Conservation (phyloP, 345 rosid species). For the Aquilaria malaccensis region DNA sequence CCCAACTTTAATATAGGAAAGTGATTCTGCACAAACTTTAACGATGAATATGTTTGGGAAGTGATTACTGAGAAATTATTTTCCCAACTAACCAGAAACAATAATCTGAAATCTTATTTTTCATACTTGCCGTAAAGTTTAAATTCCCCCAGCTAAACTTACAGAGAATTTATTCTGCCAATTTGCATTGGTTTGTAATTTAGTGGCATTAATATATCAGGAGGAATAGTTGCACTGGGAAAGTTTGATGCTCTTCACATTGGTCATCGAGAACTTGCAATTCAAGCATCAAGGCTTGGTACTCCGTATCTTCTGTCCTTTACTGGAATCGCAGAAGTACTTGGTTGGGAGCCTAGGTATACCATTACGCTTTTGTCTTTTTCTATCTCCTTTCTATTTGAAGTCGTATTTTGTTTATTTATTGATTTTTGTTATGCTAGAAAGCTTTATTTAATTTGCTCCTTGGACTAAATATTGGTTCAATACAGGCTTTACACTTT, state of each 20-base stretch:
- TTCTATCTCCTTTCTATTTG: constrained; percentile 4
- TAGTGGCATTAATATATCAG: constrained; percentile 22
- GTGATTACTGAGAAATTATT: too few relatives aligned
- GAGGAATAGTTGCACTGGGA: constrained; percentile 93
- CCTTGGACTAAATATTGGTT: too few relatives aligned
- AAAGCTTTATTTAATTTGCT: background rate
- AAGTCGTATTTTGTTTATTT: background rate
- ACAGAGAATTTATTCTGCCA: background rate
- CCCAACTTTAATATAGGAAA: too few relatives aligned
- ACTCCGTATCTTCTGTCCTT: constrained; percentile 74
- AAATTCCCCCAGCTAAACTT: too few relatives aligned
- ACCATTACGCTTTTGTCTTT: background rate
- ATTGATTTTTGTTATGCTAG: background rate
- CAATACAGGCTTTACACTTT: too few relatives aligned
- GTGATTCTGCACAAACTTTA: too few relatives aligned
- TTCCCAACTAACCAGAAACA: too few relatives aligned
- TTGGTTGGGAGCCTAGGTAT: constrained; percentile 96
- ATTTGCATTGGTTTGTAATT: background rate
- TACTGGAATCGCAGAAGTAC: constrained; percentile 87
- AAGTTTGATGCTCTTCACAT: constrained; percentile 93
- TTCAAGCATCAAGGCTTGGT: constrained; percentile 89
- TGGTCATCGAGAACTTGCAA: constrained; percentile 92
- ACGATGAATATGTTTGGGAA: too few relatives aligned
- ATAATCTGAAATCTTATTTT: too few relatives aligned
- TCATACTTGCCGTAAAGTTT: too few relatives aligned